Conservation (phyloP, 305 asterid species). For the Solanum hybrid region DNA sequence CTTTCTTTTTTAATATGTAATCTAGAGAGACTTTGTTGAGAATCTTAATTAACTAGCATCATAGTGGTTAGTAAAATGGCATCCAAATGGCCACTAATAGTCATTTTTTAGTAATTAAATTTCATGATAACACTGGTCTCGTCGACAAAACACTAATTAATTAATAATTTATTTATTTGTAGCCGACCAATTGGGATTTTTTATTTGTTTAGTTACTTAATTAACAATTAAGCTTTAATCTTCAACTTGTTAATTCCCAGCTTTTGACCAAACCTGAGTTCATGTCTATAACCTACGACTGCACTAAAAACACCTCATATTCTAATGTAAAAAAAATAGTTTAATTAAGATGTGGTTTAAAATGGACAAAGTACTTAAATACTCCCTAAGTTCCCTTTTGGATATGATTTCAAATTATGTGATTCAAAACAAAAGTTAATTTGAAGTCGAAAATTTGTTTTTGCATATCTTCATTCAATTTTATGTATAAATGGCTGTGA, state of each 20-base stretch:
- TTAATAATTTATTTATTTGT: background rate
- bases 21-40: background rate
- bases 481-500: too few relatives aligned
- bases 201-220: background rate
- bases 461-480: background rate
- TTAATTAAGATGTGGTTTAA: background rate
- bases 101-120: background rate
- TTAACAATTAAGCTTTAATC: background rate
- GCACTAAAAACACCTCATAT: background rate
- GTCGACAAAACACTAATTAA: background rate
- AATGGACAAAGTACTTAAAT: background rate
- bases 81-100: background rate
- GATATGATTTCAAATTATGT: background rate
- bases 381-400: background rate
- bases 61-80: background rate
- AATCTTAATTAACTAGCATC: background rate
- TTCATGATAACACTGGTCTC: background rate
- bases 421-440: background rate
- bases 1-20: background rate
- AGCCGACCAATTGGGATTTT: background rate
- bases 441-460: background rate
- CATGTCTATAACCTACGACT: background rate
- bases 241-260: background rate
- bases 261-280: background rate
- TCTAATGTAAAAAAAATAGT: background rate